Conservation (phyloP, 2,329 filamentous ascomycete genomes). For the Fusarium xyrophilum region DNA sequence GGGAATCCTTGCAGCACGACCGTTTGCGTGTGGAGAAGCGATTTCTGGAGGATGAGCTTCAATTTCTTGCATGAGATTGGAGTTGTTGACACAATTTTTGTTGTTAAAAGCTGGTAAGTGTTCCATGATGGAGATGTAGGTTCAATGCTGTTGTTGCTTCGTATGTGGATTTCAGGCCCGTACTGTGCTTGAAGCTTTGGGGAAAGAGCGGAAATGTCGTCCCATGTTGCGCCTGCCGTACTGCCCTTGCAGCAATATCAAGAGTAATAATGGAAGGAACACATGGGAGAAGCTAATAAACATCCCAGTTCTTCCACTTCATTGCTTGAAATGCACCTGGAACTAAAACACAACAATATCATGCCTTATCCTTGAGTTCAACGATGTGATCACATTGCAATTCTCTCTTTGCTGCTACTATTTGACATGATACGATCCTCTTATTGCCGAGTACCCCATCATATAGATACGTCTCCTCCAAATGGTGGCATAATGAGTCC, state of each 20-base stretch:
- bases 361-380: conserved; percentile 3
- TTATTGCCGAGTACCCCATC: not conserved
- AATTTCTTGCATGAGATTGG: conserved; percentile 13
- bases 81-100: not conserved
- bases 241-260: conserved; percentile 4
- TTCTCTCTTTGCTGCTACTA: not conserved
- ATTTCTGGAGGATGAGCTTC: conserved; percentile 19
- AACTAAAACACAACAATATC: conserved; percentile 2
- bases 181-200: not conserved
- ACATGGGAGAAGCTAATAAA: not conserved
- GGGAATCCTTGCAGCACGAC: conserved; percentile 20
- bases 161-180: conserved; percentile 3
- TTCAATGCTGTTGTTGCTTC: conserved; percentile 15
- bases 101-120: not conserved
- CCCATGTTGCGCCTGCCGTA: conserved; percentile 10
- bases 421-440: not conserved
- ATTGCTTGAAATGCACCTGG: conserved; percentile 1
- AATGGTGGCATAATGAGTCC: conserved; percentile 15
- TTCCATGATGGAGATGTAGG: conserved; percentile 5
- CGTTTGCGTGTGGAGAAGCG: conserved; percentile 31
- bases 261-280: not conserved
- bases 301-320: not conserved
- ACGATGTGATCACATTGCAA: not conserved
- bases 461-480: not conserved
- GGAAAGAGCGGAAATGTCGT: conserved; percentile 14